Percentiles rank a stretch among this genome's conserved stretches.
phyloP scores from a whole-genome alignment of 352 stramenopile genomes.

The Peronospora belbahrii region DNA sequence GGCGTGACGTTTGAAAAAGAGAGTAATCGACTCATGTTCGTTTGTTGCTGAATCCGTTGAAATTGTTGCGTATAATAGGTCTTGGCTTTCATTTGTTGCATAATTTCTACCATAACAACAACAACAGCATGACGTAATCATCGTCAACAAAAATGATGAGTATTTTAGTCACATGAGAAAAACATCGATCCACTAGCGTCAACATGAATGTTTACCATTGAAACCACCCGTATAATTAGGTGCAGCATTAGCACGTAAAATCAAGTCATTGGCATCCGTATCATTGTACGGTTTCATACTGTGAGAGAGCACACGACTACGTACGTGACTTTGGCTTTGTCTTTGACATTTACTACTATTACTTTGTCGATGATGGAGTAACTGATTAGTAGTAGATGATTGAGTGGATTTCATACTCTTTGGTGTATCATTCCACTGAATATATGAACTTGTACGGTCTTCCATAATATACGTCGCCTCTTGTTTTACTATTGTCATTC shows the following conservation, averaged over 20 bases:
- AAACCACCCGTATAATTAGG: constrained; percentile 59
- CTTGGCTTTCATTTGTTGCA: constrained; percentile 74
- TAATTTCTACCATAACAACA: constrained; percentile 38
- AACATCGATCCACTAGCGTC: no score
- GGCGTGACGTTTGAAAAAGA: constrained; percentile 54
- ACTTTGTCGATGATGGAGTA: constrained; percentile 23
- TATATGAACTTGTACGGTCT: constrained; percentile 45
- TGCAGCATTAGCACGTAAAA: constrained; percentile 55
- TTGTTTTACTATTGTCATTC: constrained; percentile 13
- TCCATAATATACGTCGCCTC: constrained; percentile 34
- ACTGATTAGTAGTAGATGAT: constrained; percentile 6
- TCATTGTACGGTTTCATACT: constrained; percentile 38
- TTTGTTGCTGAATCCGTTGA: constrained; percentile 71
- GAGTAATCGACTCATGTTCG: constrained; percentile 52
- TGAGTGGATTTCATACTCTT: constrained; percentile 6
- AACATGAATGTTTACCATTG: constrained; percentile 23
- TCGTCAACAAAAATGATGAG: no score
- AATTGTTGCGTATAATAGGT: constrained; percentile 76
- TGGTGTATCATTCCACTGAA: constrained; percentile 33
- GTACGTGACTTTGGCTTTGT: constrained; percentile 20
- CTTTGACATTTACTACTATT: constrained; percentile 19
- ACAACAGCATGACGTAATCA: not conserved
- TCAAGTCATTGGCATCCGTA: constrained; percentile 55
- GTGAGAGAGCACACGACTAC: constrained; percentile 21
- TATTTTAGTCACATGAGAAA: no score